These are phyloP conservation scores for Myrica gale DNA, from an alignment of 306 rosid genomes.

Conservation along the genomic window DNA sequence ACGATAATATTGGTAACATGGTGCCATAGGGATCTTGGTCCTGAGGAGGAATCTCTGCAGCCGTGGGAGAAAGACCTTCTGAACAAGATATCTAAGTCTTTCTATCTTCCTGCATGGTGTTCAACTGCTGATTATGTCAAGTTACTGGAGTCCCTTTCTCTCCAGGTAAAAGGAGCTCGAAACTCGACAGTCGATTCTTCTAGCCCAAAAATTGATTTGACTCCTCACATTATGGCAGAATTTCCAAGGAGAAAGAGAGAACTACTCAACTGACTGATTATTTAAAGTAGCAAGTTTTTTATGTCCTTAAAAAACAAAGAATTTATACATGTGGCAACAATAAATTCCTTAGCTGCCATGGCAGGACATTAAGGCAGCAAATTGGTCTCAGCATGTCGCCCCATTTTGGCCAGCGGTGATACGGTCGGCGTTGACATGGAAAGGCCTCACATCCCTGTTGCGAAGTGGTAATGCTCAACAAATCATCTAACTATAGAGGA, in stretches of 20 bases:
- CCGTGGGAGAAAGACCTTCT: slow-evolving; percentile 70
- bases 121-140: slow-evolving; percentile 75
- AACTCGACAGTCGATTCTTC: not conserved
- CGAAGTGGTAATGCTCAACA: slow-evolving; percentile 21
- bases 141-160: slow-evolving; percentile 51
- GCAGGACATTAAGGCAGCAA: slow-evolving; percentile 79
- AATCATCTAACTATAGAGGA: no score
- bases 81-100: slow-evolving; percentile 68
- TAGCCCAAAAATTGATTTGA: not conserved
- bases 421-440: slow-evolving; percentile 76
- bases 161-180: slow-evolving; percentile 44
- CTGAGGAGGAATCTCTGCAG: slow-evolving; percentile 53
- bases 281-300: no score
- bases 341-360: not conserved
- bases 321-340: not conserved
- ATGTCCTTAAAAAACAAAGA: no score
- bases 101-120: slow-evolving; percentile 94
- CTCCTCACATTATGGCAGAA: no score
- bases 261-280: no score
- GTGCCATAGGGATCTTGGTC: slow-evolving; percentile 88
- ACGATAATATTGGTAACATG: slow-evolving; percentile 84
- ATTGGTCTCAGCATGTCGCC: slow-evolving; percentile 80
- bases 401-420: slow-evolving; percentile 98
- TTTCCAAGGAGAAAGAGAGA: no score
- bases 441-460: slow-evolving; percentile 70